These are phyloP conservation scores for Macrotyloma uniflorum DNA, from an alignment of 306 rosid genomes.

Conservation along the genomic window DNA sequence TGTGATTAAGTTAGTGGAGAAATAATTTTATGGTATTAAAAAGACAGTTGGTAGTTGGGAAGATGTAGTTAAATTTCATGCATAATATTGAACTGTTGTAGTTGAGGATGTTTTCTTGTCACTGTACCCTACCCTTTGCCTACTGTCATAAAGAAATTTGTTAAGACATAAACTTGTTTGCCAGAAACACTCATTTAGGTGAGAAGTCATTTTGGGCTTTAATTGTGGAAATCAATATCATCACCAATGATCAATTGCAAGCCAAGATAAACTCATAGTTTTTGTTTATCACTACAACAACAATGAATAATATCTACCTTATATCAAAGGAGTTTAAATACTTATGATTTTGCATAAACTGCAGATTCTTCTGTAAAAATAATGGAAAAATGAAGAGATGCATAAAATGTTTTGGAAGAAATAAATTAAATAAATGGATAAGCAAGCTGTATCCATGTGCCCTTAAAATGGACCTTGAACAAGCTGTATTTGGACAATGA, in stretches of 20 bases:
- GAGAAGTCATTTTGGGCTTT: not conserved
- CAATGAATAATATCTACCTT: too few species aligned
- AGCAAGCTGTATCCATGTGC: too few species aligned
- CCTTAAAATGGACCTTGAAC: not conserved
- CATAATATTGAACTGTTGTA: not conserved
- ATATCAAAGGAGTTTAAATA: too few species aligned
- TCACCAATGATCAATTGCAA: not conserved
- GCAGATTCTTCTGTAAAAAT: too few species aligned
- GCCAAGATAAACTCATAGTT: not conserved
- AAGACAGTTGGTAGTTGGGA: not conserved
- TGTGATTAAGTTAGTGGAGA: not conserved
- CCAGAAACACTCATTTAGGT: not conserved
- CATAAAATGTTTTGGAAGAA: too few species aligned
- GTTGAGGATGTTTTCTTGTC: not conserved
- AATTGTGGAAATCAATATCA: not conserved
- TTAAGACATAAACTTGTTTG: not conserved
- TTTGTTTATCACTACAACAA: not conserved
- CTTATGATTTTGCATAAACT: too few species aligned
- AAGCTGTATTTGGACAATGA: not conserved
- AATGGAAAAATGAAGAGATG: too few species aligned
- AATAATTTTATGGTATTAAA: not conserved
- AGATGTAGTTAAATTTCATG: too few species aligned
- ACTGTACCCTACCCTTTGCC: not conserved
- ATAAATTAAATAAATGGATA: too few species aligned
- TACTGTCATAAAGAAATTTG: not conserved